phyloP scores from a whole-genome alignment of 257 asterid genomes.

The Plectranthus barbatus region DNA sequence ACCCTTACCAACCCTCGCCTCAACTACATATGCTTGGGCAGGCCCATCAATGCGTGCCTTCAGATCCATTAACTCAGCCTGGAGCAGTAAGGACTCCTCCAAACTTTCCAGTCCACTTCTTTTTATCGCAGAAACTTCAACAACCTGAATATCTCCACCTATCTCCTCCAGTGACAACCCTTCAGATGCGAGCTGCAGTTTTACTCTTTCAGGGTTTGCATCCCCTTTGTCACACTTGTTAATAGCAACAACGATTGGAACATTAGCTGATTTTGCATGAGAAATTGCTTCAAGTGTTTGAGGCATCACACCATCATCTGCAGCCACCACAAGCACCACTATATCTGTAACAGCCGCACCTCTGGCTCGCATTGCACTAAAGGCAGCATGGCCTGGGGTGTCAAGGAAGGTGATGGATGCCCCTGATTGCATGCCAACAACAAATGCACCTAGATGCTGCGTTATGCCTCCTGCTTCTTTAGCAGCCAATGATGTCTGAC shows the following conservation, averaged over 20 bases:
- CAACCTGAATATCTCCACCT: slow-evolving; percentile 98
- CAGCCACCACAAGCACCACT: slow-evolving; percentile 95
- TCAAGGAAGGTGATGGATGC: slow-evolving; percentile 85
- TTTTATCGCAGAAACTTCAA: slow-evolving; percentile 70
- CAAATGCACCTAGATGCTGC: slow-evolving; percentile 94
- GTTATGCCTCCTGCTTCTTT: slow-evolving; percentile 99
- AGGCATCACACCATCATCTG: slow-evolving; percentile 98
- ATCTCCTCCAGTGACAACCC: slow-evolving; percentile 83
- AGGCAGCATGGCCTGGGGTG: slow-evolving; percentile 99
- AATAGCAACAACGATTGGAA: slow-evolving; percentile 82
- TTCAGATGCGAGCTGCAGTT: slow-evolving; percentile 72
- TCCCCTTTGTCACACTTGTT: slow-evolving; percentile 84
- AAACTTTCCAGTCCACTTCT: slow-evolving; percentile 67
- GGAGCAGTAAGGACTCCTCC: slow-evolving; percentile 91
- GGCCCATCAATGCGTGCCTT: slow-evolving; percentile 83
- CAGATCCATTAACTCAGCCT: slow-evolving; percentile 89
- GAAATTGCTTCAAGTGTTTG: slow-evolving; percentile 95
- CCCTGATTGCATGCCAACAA: slow-evolving; percentile 92
- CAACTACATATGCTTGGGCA: slow-evolving; percentile 97
- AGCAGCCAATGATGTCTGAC: slow-evolving; percentile 83
- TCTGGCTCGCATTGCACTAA: slow-evolving; percentile 94
- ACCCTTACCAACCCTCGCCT: slow-evolving; percentile 95
- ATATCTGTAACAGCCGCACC: slow-evolving; percentile 97
- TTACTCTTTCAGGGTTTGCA: slow-evolving; percentile 83
- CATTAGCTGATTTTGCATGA: slow-evolving; percentile 80